phyloP scores from a whole-genome alignment of 1,284 basidiomycete genomes.

The Leccinum insolens region DNA sequence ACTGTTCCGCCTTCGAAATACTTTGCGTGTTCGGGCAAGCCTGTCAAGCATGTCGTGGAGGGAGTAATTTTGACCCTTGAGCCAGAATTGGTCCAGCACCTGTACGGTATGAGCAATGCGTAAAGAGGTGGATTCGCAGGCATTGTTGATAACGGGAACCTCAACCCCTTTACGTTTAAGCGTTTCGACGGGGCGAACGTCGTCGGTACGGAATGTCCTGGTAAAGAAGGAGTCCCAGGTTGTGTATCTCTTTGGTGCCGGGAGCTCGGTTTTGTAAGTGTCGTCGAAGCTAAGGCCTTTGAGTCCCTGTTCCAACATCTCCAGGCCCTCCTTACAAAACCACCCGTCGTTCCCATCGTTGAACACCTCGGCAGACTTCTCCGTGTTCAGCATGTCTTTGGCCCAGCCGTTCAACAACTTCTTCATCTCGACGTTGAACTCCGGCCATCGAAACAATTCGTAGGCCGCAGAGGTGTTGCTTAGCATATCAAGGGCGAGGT shows the following conservation, averaged over 20 bases:
- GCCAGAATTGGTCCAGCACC: conserved; percentile 45
- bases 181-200: conserved; percentile 38
- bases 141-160: conserved; percentile 37
- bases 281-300: conserved; percentile 1
- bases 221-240: conserved; percentile 11
- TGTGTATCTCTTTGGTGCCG: neutral
- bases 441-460: conserved; percentile 18
- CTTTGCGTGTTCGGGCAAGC: conserved; percentile 8
- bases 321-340: neutral
- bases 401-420: conserved; percentile 11
- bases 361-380: neutral
- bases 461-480: conserved; percentile 28
- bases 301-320: conserved; percentile 1
- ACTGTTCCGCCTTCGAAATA: conserved; percentile 43
- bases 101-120: conserved; percentile 38
- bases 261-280: conserved; percentile 1
- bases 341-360: neutral
- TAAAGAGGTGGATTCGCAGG: conserved; percentile 51
- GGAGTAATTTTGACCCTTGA: conserved; percentile 51
- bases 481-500: conserved; percentile 27
- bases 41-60: conserved; percentile 38
- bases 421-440: neutral
- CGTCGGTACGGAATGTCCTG: conserved; percentile 1
- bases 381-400: conserved; percentile 7
- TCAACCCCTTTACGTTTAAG: neutral